Base-by-base conservation (phyloP, 495 filamentous ascomycete species). In the Hypoxylon intermedium region DNA sequence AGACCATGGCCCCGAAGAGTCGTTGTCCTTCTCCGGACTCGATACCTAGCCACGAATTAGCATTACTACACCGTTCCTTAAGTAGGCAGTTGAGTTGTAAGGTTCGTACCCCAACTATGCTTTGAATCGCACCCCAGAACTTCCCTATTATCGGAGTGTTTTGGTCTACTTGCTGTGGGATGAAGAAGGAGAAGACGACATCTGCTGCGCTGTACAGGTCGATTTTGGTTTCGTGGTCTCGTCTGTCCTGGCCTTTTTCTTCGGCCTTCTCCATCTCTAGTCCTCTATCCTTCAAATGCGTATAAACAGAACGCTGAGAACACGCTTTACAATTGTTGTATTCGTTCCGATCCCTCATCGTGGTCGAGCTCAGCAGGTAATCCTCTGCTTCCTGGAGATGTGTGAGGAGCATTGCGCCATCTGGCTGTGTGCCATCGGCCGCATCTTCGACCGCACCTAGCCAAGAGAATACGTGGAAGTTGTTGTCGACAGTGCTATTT, bases 51-150 rank as follows among this genome's bases (percentile, higher is more conserved):
- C 19, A 19, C 16, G 19, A 42, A 21, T 45, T 19, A 55, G 38
- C 16, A 28, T 18, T n/a, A n/a, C n/a, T n/a, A n/a, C n/a, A n/a
- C n/a, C n/a, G n/a, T n/a, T n/a, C n/a, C n/a, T n/a, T n/a, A n/a
- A n/a, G n/a, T n/a, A n/a, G n/a, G n/a, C n/a, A n/a, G n/a, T n/a
- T n/a, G n/a, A n/a, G n/a, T n/a, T n/a, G n/a, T n/a, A n/a, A n/a
- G n/a, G n/a, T n/a, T n/a, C n/a, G n/a, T n/a, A n/a, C n/a, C n/a
- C 57, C 48, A 3, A 76, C 34, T 6, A 72, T n/a, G 12, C 19
- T 30, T 16, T 58, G 28, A 9, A 78, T 31, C 7, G 69, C 71
- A 19, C 72, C 72, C 73, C 75, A 77, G 50, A 67, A 78, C 38
- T 73, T 73, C 2, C 53, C 40, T 2, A 64, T 57, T 4, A 70